Base-by-base conservation (phyloP, 768 basidiomycete species). In the Rhodotorula diobovata region DNA sequence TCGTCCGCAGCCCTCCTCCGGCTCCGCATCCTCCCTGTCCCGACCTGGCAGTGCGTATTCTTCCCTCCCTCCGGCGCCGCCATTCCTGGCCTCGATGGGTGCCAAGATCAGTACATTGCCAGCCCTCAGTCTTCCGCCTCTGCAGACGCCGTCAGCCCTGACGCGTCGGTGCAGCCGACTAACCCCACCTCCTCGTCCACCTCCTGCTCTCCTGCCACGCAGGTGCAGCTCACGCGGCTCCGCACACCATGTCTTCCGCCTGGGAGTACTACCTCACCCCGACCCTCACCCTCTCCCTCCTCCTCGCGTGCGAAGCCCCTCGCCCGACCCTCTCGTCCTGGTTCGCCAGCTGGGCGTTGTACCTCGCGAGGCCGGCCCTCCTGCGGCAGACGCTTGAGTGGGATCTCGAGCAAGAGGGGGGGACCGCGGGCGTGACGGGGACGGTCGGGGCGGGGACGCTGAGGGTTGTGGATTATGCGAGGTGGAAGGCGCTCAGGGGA, bases 261-360 rank as follows among this genome's bases (percentile, higher is more conserved):
- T 67, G 48, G 34, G 69, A 67, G 28, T 54, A 68, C 4, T 68
- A 55, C 55, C 63, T 74, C 39, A 74, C 69, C 3, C 69, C 73
- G 7, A 58, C 63, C 1, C 34, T 74, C 48, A 65, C 69, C 2
- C 62, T 74, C 39, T 74, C 73, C 7, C 66, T 70, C 59, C 46
- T 71, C 48, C 41, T 70, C 53, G 66, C 64, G 21, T 50, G 69
- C 25, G 69, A 71, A 53, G 37, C 57, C 18, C 28, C 45, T 11
- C n/a, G n/a, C n/a, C 21, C 72, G 5, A 64, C 67, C 6, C 25
- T 66, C 28, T 2, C 43, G 0, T 55, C 68, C 15, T 66, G 46
- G 34, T 5, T 41, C 41, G 56, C 66, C 3, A 18, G 32, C 21
- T 63, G 61, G 66, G 28, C 46, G 2, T 61, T 68, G 25, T 60